These are phyloP conservation scores for Oryza meridionalis DNA, from an alignment of 176 grass and related monocot genomes.

Conservation along the genomic window DNA sequence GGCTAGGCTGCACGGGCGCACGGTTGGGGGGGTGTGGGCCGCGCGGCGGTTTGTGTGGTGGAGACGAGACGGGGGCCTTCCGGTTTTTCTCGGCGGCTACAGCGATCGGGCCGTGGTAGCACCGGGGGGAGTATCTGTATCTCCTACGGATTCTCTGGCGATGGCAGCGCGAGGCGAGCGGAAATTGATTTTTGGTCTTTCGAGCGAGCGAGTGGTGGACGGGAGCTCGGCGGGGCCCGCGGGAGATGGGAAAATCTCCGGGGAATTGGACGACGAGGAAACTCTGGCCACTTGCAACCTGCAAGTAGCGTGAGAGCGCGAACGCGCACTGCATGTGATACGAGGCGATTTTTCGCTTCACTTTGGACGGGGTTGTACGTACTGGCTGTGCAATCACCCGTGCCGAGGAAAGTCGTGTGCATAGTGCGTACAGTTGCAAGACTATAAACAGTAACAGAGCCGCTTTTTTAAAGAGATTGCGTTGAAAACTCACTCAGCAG, in stretches of 20 bases:
- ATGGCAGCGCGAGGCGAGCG: neutral
- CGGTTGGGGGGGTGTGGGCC: neutral
- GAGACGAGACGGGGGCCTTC: neutral
- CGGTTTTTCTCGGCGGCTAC: neutral
- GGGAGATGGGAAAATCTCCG: conserved; percentile 11
- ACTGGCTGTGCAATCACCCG: neutral
- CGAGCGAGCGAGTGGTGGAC: neutral
- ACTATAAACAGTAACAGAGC: neutral
- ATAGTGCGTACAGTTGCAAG: neutral
- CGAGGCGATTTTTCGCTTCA: neutral
- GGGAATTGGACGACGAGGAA: conserved; percentile 19
- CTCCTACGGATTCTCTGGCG: conserved; percentile 9
- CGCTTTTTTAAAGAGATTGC: neutral
- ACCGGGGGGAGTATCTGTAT: neutral
- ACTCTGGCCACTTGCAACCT: conserved; percentile 9
- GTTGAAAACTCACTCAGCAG: neutral
- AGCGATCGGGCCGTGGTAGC: neutral
- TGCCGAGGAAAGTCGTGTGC: neutral
- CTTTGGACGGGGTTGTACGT: neutral
- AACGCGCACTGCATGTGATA: neutral
- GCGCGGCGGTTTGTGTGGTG: conserved; percentile 31
- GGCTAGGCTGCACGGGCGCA: neutral
- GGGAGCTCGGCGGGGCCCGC: neutral
- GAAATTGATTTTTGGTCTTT: conserved; percentile 35
- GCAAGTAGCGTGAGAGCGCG: neutral